Percentiles rank a stretch among this genome's conserved stretches.
Evolutionary conservation across 2,329 filamentous ascomycete genomes (phyloP).

Genomic region (Venturia pyrina): DNA sequence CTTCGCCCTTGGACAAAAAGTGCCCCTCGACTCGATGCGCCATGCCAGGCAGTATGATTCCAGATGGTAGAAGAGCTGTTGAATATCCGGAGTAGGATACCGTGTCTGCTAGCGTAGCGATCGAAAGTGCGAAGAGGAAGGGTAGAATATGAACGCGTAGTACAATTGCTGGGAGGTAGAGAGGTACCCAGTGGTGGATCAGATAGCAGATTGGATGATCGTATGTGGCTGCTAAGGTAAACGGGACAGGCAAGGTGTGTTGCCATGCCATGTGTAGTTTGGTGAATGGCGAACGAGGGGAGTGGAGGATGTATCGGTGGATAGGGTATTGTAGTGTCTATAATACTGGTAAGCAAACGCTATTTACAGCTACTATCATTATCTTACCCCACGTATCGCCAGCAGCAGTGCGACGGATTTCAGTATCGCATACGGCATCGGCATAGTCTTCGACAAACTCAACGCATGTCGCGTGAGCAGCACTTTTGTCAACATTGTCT

Average conservation of each 20-base stretch:
- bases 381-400: conserved; percentile 45
- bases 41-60: conserved; percentile 12
- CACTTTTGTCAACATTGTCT: conserved; percentile 43
- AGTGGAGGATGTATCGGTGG: conserved; percentile 64
- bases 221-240: conserved; percentile 11
- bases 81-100: conserved; percentile 13
- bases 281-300: conserved; percentile 20
- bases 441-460: conserved; percentile 48
- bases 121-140: conserved; percentile 17
- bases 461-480: conserved; percentile 46
- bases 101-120: conserved; percentile 11
- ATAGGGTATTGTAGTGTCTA: conserved; percentile 60
- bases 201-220: conserved; percentile 14
- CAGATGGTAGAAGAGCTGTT: conserved; percentile 7
- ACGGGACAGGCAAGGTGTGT: conserved; percentile 10
- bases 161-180: conserved; percentile 20
- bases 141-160: conserved; percentile 28
- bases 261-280: conserved; percentile 8
- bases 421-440: conserved; percentile 51
- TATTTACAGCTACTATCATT: background rate
- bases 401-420: conserved; percentile 46
- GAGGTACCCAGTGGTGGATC: conserved; percentile 12
- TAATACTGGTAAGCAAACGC: background rate
- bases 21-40: conserved; percentile 11
- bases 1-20: conserved; percentile 9